These are phyloP conservation scores for Skeletonema potamos DNA, from an alignment of 108 stramenopile species.

Conservation along the genomic window DNA sequence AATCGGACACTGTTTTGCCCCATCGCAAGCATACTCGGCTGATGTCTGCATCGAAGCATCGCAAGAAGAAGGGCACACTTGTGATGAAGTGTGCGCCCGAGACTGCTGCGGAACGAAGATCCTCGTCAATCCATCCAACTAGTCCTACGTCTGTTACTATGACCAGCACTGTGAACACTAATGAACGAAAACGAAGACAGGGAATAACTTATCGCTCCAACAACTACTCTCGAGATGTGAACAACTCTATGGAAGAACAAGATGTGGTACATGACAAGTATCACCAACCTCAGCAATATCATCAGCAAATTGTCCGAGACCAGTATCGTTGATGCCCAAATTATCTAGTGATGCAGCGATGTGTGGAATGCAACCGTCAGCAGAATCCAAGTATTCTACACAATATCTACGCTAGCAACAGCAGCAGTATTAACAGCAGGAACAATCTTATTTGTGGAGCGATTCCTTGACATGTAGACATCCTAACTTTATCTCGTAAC, in stretches of 20 bases:
- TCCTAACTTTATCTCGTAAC: too few species aligned
- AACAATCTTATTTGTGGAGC: too few species aligned
- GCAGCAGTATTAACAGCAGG: neutral
- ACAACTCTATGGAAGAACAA: neutral
- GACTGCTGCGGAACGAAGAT: too few species aligned
- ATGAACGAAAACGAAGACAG: neutral
- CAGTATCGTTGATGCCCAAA: neutral
- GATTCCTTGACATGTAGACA: too few species aligned
- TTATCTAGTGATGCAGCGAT: neutral
- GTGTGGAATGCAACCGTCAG: neutral
- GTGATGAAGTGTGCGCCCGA: slow-evolving; percentile 4
- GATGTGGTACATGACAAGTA: neutral
- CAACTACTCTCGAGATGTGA: neutral
- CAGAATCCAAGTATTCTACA: neutral
- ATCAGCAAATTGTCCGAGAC: neutral
- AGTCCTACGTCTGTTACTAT: neutral
- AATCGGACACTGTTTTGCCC: neutral
- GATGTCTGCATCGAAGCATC: slow-evolving; percentile 8
- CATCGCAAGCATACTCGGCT: neutral
- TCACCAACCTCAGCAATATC: slow-evolving; percentile 3
- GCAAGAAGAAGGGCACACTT: slow-evolving; percentile 20
- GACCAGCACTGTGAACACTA: neutral
- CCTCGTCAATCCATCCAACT: neutral
- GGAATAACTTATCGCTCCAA: neutral
- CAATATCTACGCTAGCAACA: neutral